These are phyloP conservation scores for Gynandropsis gynandra DNA, from an alignment of 345 rosid genomes.

Conservation along the genomic window DNA sequence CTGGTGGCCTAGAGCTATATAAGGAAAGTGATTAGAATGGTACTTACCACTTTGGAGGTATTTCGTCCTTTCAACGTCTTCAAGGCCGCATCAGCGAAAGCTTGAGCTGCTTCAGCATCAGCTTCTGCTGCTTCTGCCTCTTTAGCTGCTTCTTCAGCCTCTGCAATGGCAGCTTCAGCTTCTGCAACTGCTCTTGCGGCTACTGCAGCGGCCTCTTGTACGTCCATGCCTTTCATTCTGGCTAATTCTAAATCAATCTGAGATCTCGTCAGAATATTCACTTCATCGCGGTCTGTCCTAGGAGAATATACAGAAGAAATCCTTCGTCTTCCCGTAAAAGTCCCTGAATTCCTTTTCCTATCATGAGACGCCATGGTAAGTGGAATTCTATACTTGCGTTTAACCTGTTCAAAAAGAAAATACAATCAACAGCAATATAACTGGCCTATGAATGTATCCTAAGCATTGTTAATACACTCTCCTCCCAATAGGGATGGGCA, in stretches of 20 bases:
- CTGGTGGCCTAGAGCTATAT: no score
- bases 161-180: constrained; percentile 89
- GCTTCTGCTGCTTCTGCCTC: constrained; percentile 97
- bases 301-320: constrained; percentile 30
- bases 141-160: constrained; percentile 91
- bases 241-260: constrained; percentile 79
- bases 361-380: constrained; percentile 41
- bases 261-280: constrained; percentile 44
- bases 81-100: constrained; percentile 77
- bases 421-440: background rate
- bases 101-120: constrained; percentile 87
- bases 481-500: no score
- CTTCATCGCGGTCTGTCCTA: constrained; percentile 47
- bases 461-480: background rate
- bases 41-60: constrained; percentile 42
- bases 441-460: constrained; percentile 5
- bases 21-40: background rate
- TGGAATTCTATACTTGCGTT: constrained; percentile 81
- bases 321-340: constrained; percentile 40
- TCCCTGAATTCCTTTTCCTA: constrained; percentile 40
- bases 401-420: constrained; percentile 45
- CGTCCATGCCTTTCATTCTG: constrained; percentile 73
- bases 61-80: constrained; percentile 61
- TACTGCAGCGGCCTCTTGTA: constrained; percentile 74
- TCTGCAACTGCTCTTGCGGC: constrained; percentile 91